These are phyloP conservation scores for Skeletonema menzelii DNA, from an alignment of 108 stramenopile genomes.

Conservation along the genomic window DNA sequence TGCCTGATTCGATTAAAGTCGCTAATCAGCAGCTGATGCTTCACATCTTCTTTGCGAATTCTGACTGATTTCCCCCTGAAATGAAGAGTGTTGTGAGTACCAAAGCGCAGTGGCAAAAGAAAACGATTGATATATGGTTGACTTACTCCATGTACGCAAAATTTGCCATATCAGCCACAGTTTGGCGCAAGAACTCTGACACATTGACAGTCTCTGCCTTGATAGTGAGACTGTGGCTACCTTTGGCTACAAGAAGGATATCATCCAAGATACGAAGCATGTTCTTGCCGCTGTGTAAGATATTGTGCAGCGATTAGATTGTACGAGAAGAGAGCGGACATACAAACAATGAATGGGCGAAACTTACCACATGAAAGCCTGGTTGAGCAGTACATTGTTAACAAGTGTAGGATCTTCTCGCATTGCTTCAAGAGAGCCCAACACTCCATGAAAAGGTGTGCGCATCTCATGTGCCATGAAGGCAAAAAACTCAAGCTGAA, in stretches of 20 bases:
- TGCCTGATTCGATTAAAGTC: conserved; percentile 26
- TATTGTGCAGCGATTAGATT: background rate
- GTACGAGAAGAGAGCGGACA: background rate
- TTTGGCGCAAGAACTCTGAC: conserved; percentile 13
- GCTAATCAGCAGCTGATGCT: background rate
- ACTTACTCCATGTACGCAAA: conserved; percentile 19
- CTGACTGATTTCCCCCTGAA: no score
- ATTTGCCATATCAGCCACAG: conserved; percentile 12
- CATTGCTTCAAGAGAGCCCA: conserved; percentile 38
- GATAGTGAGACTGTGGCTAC: conserved; percentile 13
- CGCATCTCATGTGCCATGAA: conserved; percentile 37
- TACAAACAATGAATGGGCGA: background rate
- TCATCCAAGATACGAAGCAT: conserved; percentile 43
- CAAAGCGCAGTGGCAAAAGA: no score
- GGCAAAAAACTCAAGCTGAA: conserved; percentile 21
- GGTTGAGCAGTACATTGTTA: conserved; percentile 17
- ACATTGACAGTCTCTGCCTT: conserved; percentile 14
- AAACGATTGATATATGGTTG: no score
- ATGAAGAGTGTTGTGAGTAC: no score
- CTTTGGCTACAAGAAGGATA: conserved; percentile 33
- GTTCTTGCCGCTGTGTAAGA: conserved; percentile 9
- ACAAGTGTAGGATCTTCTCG: conserved; percentile 23
- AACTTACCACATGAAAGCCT: conserved; percentile 20
- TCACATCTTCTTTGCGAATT: conserved; percentile 14
- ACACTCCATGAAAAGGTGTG: conserved; percentile 46